Base-by-base conservation (phyloP, 208 protist species). In the Acanthamoeba royreba region DNA sequence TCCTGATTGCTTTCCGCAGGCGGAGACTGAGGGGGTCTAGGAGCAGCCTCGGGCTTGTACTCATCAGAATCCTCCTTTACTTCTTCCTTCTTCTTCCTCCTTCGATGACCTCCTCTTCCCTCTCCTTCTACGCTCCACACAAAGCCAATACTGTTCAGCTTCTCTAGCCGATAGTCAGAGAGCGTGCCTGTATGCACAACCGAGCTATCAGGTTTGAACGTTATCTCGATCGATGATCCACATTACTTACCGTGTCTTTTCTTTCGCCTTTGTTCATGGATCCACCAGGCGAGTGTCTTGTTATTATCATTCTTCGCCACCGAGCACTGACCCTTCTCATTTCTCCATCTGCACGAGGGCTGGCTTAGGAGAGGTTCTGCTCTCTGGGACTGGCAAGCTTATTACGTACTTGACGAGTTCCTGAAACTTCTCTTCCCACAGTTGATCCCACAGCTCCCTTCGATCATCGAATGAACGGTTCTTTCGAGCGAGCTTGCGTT, bases 371-470 rank as follows among this genome's bases (percentile, higher is more conserved):
- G 22, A 61, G 19, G 53, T n/a, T n/a, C n/a, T n/a, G n/a, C n/a
- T n/a, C n/a, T n/a, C n/a, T n/a, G n/a, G n/a, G n/a, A n/a, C n/a
- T n/a, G n/a, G n/a, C 13, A 13, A 38, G 58, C 25, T 19, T 2
- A 5, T 69, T 13, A 38, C 61, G 38, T 61, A 89, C 81, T 25
- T 89, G 49, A 66, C 81, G 4, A 89, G 45, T 47, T 89, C 81
- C 1, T 89, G n/a, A n/a, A 89, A 89, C 52, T 66, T 55, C 25
- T 89, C 81, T 22, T 89, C 81, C 81, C 81, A 89, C 33, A 66
- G 45, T 89, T 66, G 81, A n/a, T 89, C 81, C 81, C 81, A 89
- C 5, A 45, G 49, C 47, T 89, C 81, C 17, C 52, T 55, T 4
- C 81, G 46, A n/a, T 89, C 52, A 1, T 89, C 81, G 38, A 46